Percentiles rank a stretch among this genome's conserved stretches.
Evolutionary conservation across 2,329 filamentous ascomycete genomes (phyloP).

Genomic region (Trichoderma koningiopsis): DNA sequence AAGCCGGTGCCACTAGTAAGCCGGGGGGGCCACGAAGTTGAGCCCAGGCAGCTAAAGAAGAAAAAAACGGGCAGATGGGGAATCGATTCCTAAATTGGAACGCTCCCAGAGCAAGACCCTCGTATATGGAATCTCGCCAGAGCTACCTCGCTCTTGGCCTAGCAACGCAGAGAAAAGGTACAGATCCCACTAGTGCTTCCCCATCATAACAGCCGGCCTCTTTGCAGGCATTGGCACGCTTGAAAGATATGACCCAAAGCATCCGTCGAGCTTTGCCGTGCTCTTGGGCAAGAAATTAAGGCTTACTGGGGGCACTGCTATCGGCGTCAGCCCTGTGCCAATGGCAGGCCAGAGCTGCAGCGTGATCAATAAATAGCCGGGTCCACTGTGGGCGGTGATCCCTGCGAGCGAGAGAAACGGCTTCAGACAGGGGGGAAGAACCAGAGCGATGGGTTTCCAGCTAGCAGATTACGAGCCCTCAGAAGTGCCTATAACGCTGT

Average conservation of each 20-base stretch:
- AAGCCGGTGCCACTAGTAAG: slow-evolving; percentile 8
- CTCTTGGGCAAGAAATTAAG: background rate
- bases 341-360: background rate
- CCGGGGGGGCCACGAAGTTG: background rate
- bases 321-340: slow-evolving; percentile 6
- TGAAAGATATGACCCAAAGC: slow-evolving; percentile 13
- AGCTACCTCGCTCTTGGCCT: background rate
- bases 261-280: background rate
- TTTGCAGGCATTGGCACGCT: background rate
- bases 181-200: background rate
- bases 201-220: background rate
- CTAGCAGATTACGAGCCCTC: background rate
- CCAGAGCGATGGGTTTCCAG: background rate
- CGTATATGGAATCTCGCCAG: background rate
- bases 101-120: background rate
- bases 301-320: background rate
- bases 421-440: background rate
- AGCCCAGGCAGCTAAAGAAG: background rate
- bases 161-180: background rate
- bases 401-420: background rate
- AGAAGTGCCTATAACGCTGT: background rate
- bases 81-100: background rate
- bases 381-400: background rate
- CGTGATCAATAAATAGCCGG: background rate
- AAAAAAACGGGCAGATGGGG: background rate